phyloP scores from a whole-genome alignment of 1,139 yeast species.

The Nadsonia starkeyi-henricii region DNA sequence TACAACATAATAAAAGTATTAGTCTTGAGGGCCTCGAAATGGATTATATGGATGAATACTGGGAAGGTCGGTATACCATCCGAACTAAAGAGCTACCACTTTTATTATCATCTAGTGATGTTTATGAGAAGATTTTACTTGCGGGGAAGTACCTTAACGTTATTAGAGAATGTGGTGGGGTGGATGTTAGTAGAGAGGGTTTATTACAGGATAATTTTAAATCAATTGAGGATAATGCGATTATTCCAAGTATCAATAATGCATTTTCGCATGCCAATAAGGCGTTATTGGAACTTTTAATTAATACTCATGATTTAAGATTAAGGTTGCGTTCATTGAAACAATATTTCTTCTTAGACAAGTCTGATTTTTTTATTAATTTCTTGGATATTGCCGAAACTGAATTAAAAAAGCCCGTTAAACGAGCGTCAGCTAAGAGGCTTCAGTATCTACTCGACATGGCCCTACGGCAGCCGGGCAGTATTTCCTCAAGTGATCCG shows the following conservation, averaged over 20 bases:
- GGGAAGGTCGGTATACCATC: constrained; percentile 74
- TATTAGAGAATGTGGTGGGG: constrained; percentile 42
- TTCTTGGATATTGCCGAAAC: constrained; percentile 29
- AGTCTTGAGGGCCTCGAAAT: constrained; percentile 33
- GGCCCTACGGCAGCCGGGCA: constrained; percentile 29
- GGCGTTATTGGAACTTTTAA: constrained; percentile 42
- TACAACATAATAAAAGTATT: constrained; percentile 28
- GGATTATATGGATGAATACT: constrained; percentile 50
- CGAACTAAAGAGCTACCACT: constrained; percentile 63
- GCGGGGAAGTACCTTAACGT: constrained; percentile 83
- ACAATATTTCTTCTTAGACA: constrained; percentile 44
- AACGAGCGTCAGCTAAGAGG: constrained; percentile 26
- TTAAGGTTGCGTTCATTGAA: constrained; percentile 29
- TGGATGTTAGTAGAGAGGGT: constrained; percentile 15
- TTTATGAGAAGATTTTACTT: constrained; percentile 51
- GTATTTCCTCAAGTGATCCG: constrained; percentile 26
- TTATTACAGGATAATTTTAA: constrained; percentile 16
- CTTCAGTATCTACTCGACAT: constrained; percentile 28
- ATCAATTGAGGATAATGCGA: constrained; percentile 40
- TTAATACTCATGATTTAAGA: constrained; percentile 45
- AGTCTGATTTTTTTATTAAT: constrained; percentile 34
- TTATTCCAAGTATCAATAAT: constrained; percentile 43
- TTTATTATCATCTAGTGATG: constrained; percentile 41
- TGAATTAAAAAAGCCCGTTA: constrained; percentile 29
- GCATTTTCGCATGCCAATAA: constrained; percentile 62